phyloP scores from a whole-genome alignment of 2,329 filamentous ascomycete species.

The Botrytis hyacinthi region DNA sequence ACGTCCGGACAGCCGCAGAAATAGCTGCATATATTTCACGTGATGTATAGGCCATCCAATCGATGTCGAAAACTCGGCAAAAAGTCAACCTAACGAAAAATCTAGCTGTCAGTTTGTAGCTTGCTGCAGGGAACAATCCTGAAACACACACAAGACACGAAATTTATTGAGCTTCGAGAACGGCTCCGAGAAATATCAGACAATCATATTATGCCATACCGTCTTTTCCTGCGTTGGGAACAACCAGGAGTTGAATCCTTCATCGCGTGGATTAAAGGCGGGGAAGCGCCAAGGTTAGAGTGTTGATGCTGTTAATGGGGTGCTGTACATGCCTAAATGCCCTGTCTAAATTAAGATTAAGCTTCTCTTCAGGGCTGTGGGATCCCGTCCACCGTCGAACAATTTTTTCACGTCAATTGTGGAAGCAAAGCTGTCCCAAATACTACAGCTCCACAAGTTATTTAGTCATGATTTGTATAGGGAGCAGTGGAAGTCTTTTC shows the following conservation, averaged over 20 bases:
- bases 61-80: not conserved
- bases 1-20: not conserved
- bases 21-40: not conserved
- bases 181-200: not conserved
- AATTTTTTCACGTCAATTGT: not conserved
- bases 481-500: not conserved
- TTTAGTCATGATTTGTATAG: not conserved
- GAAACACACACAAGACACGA: not conserved
- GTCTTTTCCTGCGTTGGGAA: no score
- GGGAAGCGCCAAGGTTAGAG: not conserved
- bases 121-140: not conserved
- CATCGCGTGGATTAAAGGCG: not conserved
- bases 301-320: not conserved
- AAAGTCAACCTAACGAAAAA: not conserved
- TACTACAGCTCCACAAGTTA: not conserved
- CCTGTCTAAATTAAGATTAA: not conserved
- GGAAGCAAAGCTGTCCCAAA: not conserved
- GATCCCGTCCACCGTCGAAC: not conserved
- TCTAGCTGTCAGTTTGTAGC: not conserved
- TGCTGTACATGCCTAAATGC: not conserved
- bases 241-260: not conserved
- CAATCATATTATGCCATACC: not conserved
- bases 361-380: conserved; percentile 6
- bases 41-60: not conserved
- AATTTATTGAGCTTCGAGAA: not conserved